Evolutionary conservation across 768 basidiomycete species (phyloP), one percentile per base, ranked within the genome.

Genomic region (Collybiopsis confluens): DNA sequence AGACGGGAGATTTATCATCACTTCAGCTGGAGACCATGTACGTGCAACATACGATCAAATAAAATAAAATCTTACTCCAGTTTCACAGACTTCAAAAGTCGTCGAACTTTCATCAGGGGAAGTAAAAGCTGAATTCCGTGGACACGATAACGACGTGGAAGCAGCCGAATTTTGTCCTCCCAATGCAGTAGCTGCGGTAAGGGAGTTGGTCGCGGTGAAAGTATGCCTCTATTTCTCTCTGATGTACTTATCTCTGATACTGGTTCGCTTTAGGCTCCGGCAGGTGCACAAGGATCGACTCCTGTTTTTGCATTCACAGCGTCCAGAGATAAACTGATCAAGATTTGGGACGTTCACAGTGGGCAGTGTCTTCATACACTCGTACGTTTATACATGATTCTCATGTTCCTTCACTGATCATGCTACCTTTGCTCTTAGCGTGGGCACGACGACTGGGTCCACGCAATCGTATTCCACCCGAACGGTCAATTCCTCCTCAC

Each of bases 371-470:
- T 87, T 20, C 73, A 78, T 59, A 81, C 76, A 36, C 72, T 88
- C 41, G 83, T 82, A 53, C 49, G 74, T 64, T 4, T 33, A 26
- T 44, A 20, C 40, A 5, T 28, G 10, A 44, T 15, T 56, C 35
- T 49, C 27, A 61, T 20, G 64, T 41, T 23, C 18, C 18, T 50
- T n/a, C n/a, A n/a, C n/a, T n/a, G n/a, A n/a, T n/a, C n/a, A n/a
- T n/a, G n/a, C 21, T 45, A 13, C 45, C n/a, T 20, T 52, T 35
- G 27, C 20, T 15, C 26, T 20, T 24, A 64, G 62, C 54, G 65
- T 69, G 79, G 70, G 66, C 81, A 89, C 63, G 85, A 88, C 65
- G 85, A 87, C 57, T 89, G 88, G 86, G 72, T 89, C 23, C 77
- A 83, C 44, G 79, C 79, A 1, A 70, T 89, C 50, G 76, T 83